phyloP scores from a whole-genome alignment of 106 monocot genomes.

The Acorus gramineus region DNA sequence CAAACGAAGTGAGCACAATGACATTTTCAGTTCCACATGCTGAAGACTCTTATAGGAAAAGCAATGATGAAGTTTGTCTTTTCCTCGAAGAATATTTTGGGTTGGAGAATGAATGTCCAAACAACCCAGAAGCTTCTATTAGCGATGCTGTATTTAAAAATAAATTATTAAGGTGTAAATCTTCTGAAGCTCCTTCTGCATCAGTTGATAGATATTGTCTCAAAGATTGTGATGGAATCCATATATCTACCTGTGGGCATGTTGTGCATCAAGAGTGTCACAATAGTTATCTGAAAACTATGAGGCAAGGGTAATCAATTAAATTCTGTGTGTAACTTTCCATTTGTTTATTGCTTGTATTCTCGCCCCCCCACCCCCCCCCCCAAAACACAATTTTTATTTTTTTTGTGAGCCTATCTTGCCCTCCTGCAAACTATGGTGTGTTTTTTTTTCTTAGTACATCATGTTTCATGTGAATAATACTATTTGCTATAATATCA shows the following conservation, averaged over 20 bases:
- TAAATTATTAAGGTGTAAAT: neutral
- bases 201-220: conserved; percentile 35
- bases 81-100: conserved; percentile 20
- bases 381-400: too few relatives aligned
- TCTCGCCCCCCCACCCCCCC: too few relatives aligned
- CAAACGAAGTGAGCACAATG: neutral
- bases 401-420: too few relatives aligned
- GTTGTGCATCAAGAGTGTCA: conserved; percentile 89
- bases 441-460: too few relatives aligned
- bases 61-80: conserved; percentile 11
- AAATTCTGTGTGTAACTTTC: neutral
- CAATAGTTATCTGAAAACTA: conserved; percentile 69
- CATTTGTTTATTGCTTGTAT: too few relatives aligned
- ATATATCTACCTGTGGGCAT: conserved; percentile 94
- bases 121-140: conserved; percentile 12
- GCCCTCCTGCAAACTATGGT: too few relatives aligned
- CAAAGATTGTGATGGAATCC: conserved; percentile 75
- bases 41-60: conserved; percentile 9
- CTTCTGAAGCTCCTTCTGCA: conserved; percentile 2
- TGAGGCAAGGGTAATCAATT: conserved; percentile 66
- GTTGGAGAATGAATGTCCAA: conserved; percentile 19
- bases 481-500: too few relatives aligned
- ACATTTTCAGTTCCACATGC: conserved; percentile 3
- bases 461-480: too few relatives aligned
- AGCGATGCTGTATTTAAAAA: neutral